phyloP scores from a whole-genome alignment of 106 monocot genomes.

The Allium fistulosum region DNA sequence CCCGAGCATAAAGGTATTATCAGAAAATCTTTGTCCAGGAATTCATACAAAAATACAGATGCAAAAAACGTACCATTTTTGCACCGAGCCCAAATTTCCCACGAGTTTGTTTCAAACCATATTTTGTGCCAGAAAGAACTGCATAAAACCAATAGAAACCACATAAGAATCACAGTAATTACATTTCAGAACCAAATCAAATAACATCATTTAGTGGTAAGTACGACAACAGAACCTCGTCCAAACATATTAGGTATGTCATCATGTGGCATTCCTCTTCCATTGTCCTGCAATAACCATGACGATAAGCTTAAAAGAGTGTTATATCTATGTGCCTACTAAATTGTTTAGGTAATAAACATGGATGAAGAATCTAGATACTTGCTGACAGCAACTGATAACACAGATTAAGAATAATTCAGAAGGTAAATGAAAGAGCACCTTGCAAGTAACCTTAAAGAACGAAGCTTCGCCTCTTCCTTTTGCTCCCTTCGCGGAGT shows the following conservation, averaged over 20 bases:
- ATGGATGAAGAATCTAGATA: too few relatives aligned
- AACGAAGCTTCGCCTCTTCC: constrained; percentile 84
- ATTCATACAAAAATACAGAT: not conserved
- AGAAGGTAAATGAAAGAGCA: constrained; percentile 9
- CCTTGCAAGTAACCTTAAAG: constrained; percentile 90
- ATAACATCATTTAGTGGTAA: not conserved
- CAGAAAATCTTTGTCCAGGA: not conserved
- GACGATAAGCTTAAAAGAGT: not conserved
- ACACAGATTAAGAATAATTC: too few relatives aligned
- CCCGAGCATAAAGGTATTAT: not conserved
- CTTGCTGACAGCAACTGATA: too few relatives aligned
- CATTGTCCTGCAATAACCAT: constrained; percentile 75
- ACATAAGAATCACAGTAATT: not conserved
- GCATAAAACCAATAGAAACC: constrained; percentile 18
- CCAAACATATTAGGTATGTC: constrained; percentile 99
- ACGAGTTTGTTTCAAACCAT: constrained; percentile 96
- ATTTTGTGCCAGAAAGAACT: constrained; percentile 99
- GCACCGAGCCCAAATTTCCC: constrained; percentile 99
- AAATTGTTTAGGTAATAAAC: too few relatives aligned
- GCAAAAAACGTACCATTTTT: constrained; percentile 59
- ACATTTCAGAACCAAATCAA: not conserved
- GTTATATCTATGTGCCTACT: too few relatives aligned
- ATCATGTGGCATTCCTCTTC: constrained; percentile 97
- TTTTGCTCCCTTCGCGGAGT: constrained; percentile 41
- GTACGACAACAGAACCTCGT: constrained; percentile 45